phyloP scores from a whole-genome alignment of 2,329 filamentous ascomycete species.

The Epichloe baconii region DNA sequence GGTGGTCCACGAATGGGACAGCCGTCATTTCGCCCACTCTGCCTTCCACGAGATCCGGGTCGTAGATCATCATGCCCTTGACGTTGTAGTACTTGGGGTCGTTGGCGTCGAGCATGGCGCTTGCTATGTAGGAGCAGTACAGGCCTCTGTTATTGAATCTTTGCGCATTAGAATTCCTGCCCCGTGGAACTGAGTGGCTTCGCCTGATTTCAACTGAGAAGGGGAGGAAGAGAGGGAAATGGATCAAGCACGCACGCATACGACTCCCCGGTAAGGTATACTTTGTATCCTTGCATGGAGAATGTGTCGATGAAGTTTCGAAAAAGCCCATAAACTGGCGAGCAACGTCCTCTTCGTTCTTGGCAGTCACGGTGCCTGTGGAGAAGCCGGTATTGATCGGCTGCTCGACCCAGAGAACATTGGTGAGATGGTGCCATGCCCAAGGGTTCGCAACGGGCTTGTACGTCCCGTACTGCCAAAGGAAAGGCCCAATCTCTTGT shows the following conservation, averaged over 20 bases:
- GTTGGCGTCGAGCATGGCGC: conserved; percentile 52
- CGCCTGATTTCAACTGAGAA: no score
- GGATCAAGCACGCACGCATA: conserved; percentile 29
- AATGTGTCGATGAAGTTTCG: conserved; percentile 67
- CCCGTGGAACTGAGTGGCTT: no score
- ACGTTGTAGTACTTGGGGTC: conserved; percentile 54
- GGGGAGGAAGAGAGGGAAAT: background rate
- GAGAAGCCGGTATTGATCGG: conserved; percentile 56
- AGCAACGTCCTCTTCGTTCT: conserved; percentile 52
- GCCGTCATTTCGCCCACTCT: conserved; percentile 31
- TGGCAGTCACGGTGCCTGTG: conserved; percentile 49
- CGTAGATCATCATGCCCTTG: conserved; percentile 55
- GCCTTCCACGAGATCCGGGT: conserved; percentile 46
- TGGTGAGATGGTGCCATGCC: conserved; percentile 39
- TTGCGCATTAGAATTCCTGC: background rate
- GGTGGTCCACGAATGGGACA: conserved; percentile 45
- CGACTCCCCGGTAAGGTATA: conserved; percentile 61
- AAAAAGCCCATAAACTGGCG: conserved; percentile 62
- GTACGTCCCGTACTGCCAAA: conserved; percentile 58
- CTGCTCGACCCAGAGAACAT: conserved; percentile 61
- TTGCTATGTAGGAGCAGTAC: conserved; percentile 56
- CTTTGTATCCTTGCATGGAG: conserved; percentile 48
- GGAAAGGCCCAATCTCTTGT: conserved; percentile 64
- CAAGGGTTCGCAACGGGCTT: conserved; percentile 54
- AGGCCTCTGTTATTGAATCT: conserved; percentile 24